These are phyloP conservation scores for Marsdenia floribunda DNA, from an alignment of 257 asterid species.

Conservation along the genomic window DNA sequence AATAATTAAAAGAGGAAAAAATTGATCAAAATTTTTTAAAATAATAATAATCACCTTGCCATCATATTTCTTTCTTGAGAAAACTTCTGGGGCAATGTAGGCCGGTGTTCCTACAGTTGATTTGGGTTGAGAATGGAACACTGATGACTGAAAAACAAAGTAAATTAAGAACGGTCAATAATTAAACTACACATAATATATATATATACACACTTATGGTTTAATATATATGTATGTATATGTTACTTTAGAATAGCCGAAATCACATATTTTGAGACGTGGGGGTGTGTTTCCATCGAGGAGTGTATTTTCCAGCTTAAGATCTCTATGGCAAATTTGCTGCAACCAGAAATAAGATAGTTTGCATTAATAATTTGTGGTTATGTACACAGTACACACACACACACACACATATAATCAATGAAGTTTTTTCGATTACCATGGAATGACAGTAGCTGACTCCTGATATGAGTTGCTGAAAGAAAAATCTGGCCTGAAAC, in stretches of 20 bases:
- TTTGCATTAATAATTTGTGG: not conserved
- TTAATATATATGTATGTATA: too few relatives aligned
- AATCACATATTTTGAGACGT: conserved; percentile 72
- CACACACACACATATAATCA: not conserved
- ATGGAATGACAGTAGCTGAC: conserved; percentile 76
- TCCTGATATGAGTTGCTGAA: conserved; percentile 74
- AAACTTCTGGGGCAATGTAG: conserved; percentile 85
- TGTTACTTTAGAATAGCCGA: conserved; percentile 72
- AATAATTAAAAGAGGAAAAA: not conserved
- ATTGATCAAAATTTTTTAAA: too few relatives aligned
- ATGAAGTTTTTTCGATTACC: conserved; percentile 27
- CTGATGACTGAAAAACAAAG: conserved; percentile 45
- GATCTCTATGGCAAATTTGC: conserved; percentile 85
- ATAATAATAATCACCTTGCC: conserved; percentile 57
- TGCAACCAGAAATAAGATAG: conserved; percentile 22
- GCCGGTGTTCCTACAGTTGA: conserved; percentile 96
- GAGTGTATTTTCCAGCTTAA: conserved; percentile 75
- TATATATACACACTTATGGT: too few relatives aligned
- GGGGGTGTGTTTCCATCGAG: conserved; percentile 64
- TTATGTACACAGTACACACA: too few relatives aligned
- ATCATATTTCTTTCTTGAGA: conserved; percentile 69
- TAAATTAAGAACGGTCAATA: conserved; percentile 2
- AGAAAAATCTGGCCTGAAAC: conserved; percentile 68
- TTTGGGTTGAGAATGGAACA: conserved; percentile 85
- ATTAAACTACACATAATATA: not conserved